phyloP scores from a whole-genome alignment of 1,284 basidiomycete species.

The Sphagnurus paluster region DNA sequence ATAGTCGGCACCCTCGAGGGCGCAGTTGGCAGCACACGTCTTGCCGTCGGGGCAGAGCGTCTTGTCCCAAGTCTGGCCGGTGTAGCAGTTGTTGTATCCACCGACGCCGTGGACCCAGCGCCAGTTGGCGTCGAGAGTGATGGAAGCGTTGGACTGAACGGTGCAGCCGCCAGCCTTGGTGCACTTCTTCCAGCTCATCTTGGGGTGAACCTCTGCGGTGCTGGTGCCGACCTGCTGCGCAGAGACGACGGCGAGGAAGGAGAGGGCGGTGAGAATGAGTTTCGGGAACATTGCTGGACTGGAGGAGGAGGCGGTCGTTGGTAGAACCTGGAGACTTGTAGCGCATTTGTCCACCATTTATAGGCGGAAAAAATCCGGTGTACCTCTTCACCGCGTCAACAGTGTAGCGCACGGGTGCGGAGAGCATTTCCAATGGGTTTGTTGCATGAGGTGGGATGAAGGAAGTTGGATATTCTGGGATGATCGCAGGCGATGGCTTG shows the following conservation, averaged over 20 bases:
- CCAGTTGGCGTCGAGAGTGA: slow-evolving; percentile 54
- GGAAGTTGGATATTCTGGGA: too few relatives aligned
- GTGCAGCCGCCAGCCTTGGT: slow-evolving; percentile 39
- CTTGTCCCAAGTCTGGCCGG: slow-evolving; percentile 51
- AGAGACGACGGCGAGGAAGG: slow-evolving; percentile 15
- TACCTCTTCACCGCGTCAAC: too few relatives aligned
- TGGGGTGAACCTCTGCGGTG: slow-evolving; percentile 26
- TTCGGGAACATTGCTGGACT: slow-evolving; percentile 9
- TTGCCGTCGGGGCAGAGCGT: slow-evolving; percentile 45
- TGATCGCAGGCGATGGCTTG: too few relatives aligned
- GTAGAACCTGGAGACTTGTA: too few relatives aligned
- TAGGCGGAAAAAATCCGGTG: too few relatives aligned
- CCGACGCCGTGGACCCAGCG: too few relatives aligned
- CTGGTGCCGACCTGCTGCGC: slow-evolving; percentile 15
- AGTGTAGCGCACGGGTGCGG: too few relatives aligned
- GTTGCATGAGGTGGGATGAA: too few relatives aligned
- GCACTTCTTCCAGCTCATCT: slow-evolving; percentile 29
- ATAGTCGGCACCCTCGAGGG: slow-evolving; percentile 59
- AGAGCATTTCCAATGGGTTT: too few relatives aligned
- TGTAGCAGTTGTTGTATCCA: slow-evolving; percentile 55
- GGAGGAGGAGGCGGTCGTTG: slow-evolving; percentile 28
- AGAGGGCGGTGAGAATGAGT: slow-evolving; percentile 15
- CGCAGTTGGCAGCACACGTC: slow-evolving; percentile 52
- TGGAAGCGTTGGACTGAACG: slow-evolving; percentile 24
- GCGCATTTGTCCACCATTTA: too few relatives aligned